These are phyloP conservation scores for Mycena epipterygia DNA, from an alignment of 768 basidiomycete genomes.

Conservation along the genomic window DNA sequence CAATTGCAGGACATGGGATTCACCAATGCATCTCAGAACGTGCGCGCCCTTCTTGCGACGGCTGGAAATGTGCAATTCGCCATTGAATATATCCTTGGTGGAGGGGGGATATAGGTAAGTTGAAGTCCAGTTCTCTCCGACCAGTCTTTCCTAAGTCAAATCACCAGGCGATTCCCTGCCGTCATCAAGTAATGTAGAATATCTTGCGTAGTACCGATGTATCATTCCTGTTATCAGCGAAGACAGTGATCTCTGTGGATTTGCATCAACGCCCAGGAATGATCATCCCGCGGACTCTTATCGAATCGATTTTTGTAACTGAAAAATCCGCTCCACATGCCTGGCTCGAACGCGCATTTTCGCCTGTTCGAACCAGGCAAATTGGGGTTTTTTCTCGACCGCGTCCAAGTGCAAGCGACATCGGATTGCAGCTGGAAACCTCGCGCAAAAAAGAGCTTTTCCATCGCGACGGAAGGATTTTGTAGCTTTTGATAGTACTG, in stretches of 20 bases:
- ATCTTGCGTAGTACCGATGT: conserved; percentile 26
- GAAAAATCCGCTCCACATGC: too few relatives aligned
- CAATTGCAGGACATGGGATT: conserved; percentile 98
- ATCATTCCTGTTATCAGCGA: background rate
- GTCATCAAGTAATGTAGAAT: conserved; percentile 23
- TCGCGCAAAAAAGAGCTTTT: too few relatives aligned
- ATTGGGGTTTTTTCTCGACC: background rate
- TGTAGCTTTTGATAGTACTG: too few relatives aligned
- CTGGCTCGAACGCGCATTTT: background rate
- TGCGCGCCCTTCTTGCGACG: conserved; percentile 90
- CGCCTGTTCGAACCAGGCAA: conserved; percentile 13
- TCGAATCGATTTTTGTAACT: too few relatives aligned
- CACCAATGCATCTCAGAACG: conserved; percentile 88
- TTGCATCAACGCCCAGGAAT: too few relatives aligned
- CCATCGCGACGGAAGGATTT: too few relatives aligned
- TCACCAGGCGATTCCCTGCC: background rate
- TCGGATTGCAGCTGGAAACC: too few relatives aligned
- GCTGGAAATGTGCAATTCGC: conserved; percentile 94
- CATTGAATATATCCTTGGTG: conserved; percentile 91
- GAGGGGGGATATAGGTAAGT: conserved; percentile 72
- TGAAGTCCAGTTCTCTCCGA: background rate
- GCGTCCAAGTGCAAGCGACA: too few relatives aligned
- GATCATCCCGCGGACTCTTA: too few relatives aligned
- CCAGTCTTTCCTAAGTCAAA: background rate
- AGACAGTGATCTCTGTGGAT: background rate